These are phyloP conservation scores for Phytophthora niederhauseri DNA, from an alignment of 352 stramenopile genomes.

Conservation along the genomic window DNA sequence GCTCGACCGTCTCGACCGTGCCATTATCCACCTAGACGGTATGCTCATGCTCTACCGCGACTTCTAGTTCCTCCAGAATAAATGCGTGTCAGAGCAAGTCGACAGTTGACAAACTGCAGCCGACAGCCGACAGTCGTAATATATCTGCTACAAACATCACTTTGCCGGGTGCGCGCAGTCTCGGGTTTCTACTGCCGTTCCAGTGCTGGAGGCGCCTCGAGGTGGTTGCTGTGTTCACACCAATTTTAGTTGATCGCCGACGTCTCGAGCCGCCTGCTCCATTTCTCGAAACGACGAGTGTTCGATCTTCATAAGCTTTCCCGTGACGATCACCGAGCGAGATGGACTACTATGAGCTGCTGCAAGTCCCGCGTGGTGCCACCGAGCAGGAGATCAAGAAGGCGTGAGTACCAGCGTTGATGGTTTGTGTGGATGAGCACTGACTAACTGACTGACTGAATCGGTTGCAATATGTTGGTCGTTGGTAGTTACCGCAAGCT, in stretches of 20 bases:
- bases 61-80: slow-evolving; percentile 55
- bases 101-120: slow-evolving; percentile 18
- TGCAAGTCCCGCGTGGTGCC: slow-evolving; percentile 82
- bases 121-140: slow-evolving; percentile 34
- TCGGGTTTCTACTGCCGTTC: background rate
- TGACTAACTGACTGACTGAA: slow-evolving; percentile 5
- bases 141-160: slow-evolving; percentile 33
- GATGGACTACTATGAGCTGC: slow-evolving; percentile 94
- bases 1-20: slow-evolving; percentile 84
- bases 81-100: slow-evolving; percentile 18
- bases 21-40: slow-evolving; percentile 80
- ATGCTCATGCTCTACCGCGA: slow-evolving; percentile 92
- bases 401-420: slow-evolving; percentile 51
- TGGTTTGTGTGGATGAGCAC: background rate
- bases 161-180: slow-evolving; percentile 10
- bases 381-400: slow-evolving; percentile 94
- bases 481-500: slow-evolving; percentile 89
- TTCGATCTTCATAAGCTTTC: slow-evolving; percentile 8
- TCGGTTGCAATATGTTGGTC: slow-evolving; percentile 1
- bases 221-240: slow-evolving; percentile 11
- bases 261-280: slow-evolving; percentile 2
- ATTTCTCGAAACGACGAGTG: slow-evolving; percentile 35
- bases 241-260: slow-evolving; percentile 25
- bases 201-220: background rate
- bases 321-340: background rate